These are phyloP conservation scores for Cryptosporidium felis DNA, from an alignment of 169 alveolate genomes.

Conservation along the genomic window DNA sequence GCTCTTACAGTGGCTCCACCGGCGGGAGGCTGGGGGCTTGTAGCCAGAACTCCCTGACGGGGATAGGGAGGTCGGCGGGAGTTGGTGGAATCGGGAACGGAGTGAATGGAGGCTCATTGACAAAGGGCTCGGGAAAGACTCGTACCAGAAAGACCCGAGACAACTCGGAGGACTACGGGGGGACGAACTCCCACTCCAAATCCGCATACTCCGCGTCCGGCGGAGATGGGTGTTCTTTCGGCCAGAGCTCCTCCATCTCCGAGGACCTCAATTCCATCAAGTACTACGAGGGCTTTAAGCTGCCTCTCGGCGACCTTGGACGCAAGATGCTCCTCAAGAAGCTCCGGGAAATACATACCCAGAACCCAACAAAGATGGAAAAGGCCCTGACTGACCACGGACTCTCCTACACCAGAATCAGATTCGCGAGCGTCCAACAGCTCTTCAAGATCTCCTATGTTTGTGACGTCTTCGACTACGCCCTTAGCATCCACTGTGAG, in stretches of 20 bases:
- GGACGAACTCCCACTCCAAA: background rate
- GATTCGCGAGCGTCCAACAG: conserved; percentile 69
- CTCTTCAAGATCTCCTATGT: conserved; percentile 58
- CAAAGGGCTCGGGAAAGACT: background rate
- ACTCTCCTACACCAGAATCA: conserved; percentile 46
- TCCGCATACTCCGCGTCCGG: background rate
- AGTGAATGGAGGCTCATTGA: background rate
- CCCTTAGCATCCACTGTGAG: conserved; percentile 65
- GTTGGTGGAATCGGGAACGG: background rate
- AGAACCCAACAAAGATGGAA: conserved; percentile 69
- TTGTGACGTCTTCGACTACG: conserved; percentile 66
- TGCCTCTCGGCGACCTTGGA: conserved; percentile 67
- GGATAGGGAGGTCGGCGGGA: background rate
- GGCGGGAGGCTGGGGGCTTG: background rate
- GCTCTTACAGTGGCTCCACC: background rate
- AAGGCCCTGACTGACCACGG: conserved; percentile 70
- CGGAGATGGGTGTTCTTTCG: background rate
- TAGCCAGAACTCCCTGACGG: background rate
- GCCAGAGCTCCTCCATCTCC: background rate
- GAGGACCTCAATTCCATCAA: conserved; percentile 59
- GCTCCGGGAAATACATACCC: conserved; percentile 63
- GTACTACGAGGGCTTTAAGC: conserved; percentile 60
- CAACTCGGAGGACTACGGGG: conserved; percentile 19
- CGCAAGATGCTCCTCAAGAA: conserved; percentile 58
- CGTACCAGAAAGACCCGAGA: conserved; percentile 43